A percentile compares a stretch with the other conserved stretches of the same genome.
These are phyloP conservation scores for Selaginella moellendorffii DNA, from an alignment of 75 land plant species.

Conservation along the genomic window DNA sequence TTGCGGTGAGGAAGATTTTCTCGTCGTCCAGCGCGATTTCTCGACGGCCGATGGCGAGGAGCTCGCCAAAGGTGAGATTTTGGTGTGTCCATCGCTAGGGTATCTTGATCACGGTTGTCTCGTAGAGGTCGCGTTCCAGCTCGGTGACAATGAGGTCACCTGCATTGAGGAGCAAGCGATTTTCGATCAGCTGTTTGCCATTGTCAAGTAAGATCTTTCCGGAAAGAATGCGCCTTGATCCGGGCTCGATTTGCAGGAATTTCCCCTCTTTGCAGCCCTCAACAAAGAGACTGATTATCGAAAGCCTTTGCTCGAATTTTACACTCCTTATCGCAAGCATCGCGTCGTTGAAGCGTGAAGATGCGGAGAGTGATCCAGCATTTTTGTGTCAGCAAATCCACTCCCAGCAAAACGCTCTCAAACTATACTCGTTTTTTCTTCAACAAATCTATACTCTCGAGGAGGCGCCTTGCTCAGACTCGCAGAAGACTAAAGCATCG, in stretches of 20 bases:
- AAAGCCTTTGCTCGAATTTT: conserved; percentile 80
- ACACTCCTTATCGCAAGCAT: conserved; percentile 68
- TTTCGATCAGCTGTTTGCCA: conserved; percentile 73
- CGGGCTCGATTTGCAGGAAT: conserved; percentile 14
- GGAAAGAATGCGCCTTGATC: neutral
- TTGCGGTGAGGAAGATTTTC: conserved; percentile 24
- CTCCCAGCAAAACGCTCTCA: conserved; percentile 68
- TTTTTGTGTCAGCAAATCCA: conserved; percentile 34
- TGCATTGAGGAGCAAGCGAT: conserved; percentile 80
- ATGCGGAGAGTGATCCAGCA: conserved; percentile 11
- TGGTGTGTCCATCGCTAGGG: neutral
- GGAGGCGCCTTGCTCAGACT: conserved; percentile 32
- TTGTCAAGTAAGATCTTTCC: conserved; percentile 27
- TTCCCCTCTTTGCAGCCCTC: conserved; percentile 34
- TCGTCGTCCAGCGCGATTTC: conserved; percentile 36
- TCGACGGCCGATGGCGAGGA: conserved; percentile 51
- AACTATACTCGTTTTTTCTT: conserved; percentile 73
- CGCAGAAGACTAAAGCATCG: conserved; percentile 11
- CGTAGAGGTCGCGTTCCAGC: conserved; percentile 68
- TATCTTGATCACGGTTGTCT: neutral
- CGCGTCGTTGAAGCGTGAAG: conserved; percentile 33
- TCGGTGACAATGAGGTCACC: conserved; percentile 79
- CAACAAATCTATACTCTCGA: conserved; percentile 39
- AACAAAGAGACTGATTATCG: conserved; percentile 47
- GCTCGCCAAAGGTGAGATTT: conserved; percentile 59